These are phyloP conservation scores for Quercus phellos DNA, from an alignment of 331 rosid species.

Conservation along the genomic window DNA sequence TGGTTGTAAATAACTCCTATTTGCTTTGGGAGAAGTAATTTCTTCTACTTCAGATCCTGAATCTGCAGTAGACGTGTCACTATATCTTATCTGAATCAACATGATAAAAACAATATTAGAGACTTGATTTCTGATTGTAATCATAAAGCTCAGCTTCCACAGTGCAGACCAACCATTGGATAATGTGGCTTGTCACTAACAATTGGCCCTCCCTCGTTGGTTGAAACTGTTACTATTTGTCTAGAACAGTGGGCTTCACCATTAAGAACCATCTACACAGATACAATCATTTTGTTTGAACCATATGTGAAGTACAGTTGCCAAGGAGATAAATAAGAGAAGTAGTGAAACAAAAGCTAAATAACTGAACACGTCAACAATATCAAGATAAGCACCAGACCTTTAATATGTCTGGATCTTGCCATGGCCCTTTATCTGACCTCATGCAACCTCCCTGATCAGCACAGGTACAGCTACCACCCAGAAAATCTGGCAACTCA, in stretches of 20 bases:
- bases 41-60: conserved; percentile 95
- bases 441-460: conserved; percentile 77
- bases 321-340: conserved; percentile 3
- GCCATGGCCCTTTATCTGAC: conserved; percentile 96
- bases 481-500: conserved; percentile 84
- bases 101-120: conserved; percentile 13
- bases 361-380: background rate
- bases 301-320: conserved; percentile 1
- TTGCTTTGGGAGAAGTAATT: conserved; percentile 68
- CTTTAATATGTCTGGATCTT: conserved; percentile 70
- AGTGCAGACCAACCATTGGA: conserved; percentile 37
- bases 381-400: conserved; percentile 30
- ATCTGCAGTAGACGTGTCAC: conserved; percentile 89
- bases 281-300: conserved; percentile 14
- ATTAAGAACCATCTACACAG: conserved; percentile 59
- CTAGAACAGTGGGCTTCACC: conserved; percentile 68
- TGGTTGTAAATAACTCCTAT: conserved; percentile 47
- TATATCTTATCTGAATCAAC: conserved; percentile 50
- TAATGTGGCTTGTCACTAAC: conserved; percentile 53
- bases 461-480: conserved; percentile 77
- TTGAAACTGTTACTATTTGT: conserved; percentile 65
- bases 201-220: conserved; percentile 47
- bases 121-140: background rate
- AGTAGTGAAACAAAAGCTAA: background rate
- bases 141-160: conserved; percentile 1